Percentiles rank a stretch among this genome's conserved stretches.
Conservation (phyloP, 805 yeast species). For the Candida taoyuanica region DNA sequence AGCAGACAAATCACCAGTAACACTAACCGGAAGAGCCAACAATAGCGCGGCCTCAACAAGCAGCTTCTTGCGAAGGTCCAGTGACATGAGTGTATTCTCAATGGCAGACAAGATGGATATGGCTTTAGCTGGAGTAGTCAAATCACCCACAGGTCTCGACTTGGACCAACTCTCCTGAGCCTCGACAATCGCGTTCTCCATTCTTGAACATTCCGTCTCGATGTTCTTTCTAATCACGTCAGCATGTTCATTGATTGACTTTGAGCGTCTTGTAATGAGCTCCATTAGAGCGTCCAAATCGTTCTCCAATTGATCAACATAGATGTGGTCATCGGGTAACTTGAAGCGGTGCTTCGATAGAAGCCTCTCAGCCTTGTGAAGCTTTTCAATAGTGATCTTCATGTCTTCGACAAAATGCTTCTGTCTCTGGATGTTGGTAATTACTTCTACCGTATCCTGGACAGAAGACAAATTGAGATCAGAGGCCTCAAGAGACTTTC, state of each 20-base stretch:
- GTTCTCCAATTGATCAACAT: conserved; percentile 56
- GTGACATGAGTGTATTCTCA: conserved; percentile 27
- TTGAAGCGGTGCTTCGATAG: conserved; percentile 41
- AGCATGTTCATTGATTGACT: conserved; percentile 36
- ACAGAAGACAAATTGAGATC: conserved; percentile 36
- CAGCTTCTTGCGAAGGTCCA: conserved; percentile 13
- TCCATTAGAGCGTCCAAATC: conserved; percentile 40
- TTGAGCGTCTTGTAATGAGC: conserved; percentile 32
- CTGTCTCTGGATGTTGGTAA: conserved; percentile 35
- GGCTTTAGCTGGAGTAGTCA: conserved; percentile 40
- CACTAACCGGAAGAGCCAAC: conserved; percentile 31
- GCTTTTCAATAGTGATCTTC: conserved; percentile 7
- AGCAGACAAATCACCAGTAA: conserved; percentile 27
- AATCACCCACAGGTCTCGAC: conserved; percentile 42
- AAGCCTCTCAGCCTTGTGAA: conserved; percentile 31
- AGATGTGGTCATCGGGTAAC: conserved; percentile 52
- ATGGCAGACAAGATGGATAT: conserved; percentile 29
- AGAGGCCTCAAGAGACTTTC: conserved; percentile 34
- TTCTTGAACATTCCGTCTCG: conserved; percentile 34
- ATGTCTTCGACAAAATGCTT: conserved; percentile 9
- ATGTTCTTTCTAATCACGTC: conserved; percentile 41
- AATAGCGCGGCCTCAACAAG: conserved; percentile 30
- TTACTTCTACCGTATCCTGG: conserved; percentile 32
- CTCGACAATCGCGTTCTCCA: conserved; percentile 30
- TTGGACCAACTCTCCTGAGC: conserved; percentile 43